Evolutionary conservation across 164 flowering plant genomes (phyloP).

Genomic region (Paratinospora sagittata): DNA sequence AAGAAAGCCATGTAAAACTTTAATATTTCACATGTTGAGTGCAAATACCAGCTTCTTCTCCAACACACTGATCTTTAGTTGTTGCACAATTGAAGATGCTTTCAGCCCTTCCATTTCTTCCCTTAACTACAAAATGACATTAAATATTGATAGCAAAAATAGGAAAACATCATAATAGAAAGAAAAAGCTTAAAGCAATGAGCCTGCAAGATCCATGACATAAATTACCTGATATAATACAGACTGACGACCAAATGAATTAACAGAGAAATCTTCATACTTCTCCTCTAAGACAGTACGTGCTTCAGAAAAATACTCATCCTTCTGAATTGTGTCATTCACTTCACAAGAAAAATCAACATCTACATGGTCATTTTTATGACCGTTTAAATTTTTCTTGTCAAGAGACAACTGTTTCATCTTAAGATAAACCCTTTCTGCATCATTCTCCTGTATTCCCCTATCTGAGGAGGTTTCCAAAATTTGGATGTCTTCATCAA

Average conservation of each 20-base stretch:
- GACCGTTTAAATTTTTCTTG: slow-evolving; percentile 11
- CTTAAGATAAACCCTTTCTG: slow-evolving; percentile 28
- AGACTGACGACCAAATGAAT: slow-evolving; percentile 27
- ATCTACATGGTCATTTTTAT: slow-evolving; percentile 15
- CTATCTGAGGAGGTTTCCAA: slow-evolving; percentile 15
- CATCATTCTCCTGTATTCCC: slow-evolving; percentile 25
- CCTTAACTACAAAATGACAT: slow-evolving; percentile 37
- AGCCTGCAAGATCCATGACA: neutral
- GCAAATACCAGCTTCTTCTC: slow-evolving; percentile 64
- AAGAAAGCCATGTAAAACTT: neutral
- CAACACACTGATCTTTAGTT: slow-evolving; percentile 30
- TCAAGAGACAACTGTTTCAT: slow-evolving; percentile 33
- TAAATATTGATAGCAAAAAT: neutral
- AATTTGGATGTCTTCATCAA: slow-evolving; percentile 22
- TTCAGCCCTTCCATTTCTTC: slow-evolving; percentile 46
- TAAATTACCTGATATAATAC: slow-evolving; percentile 40
- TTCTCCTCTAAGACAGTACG: slow-evolving; percentile 11
- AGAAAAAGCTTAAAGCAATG: neutral
- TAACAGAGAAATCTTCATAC: slow-evolving; percentile 19
- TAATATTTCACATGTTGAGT: slow-evolving; percentile 5
- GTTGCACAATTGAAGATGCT: slow-evolving; percentile 39
- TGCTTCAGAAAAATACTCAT: neutral
- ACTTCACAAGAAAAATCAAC: slow-evolving; percentile 7
- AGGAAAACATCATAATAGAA: neutral
- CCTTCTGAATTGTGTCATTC: slow-evolving; percentile 17